Base-by-base conservation (phyloP, 2,329 filamentous ascomycete species). In the Grosmannia huntii region DNA sequence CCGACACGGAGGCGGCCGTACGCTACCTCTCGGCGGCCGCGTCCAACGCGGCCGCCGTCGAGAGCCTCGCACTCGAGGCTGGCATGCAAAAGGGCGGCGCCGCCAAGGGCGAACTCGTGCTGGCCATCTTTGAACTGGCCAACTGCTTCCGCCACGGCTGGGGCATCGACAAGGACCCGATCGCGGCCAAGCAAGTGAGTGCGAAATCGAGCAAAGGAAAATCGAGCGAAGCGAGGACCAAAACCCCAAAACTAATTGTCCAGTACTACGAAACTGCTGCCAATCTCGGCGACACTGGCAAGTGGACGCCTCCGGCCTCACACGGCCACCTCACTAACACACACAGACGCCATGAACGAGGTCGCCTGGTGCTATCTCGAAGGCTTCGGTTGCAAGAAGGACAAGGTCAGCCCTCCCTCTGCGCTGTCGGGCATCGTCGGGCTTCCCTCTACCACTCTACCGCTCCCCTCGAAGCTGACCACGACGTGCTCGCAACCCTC, bases 251-350 rank as follows among this genome's bases (percentile, higher is more conserved):
- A n/a, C 36, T 38, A 16, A 38, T 14, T 14, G 3, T 9, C 12
- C 78, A 95, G 79, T 99, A 97, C 72, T 99, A 97, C 72, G 92
- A 97, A 74, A 96, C 92, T 11, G 94, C 94, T 31, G 94, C 94
- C 61, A 97, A 99, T 70, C 75, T 99, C 64, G 94, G 94, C 61
- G 94, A 99, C 71, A 89, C 89, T 51, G 82, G 82, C 83, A 72
- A 67, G 80, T 71, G n/a, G n/a, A n/a, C 51, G 19, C 57, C 58
- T 19, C 21, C 5, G 14, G 54, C 11, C 38, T 27, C n/a, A 54
- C 38, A 25, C 59, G 57, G 27, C 38, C 46, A 14, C 48, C 55
- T 44, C 38, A 44, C 52, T 58, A 57, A 23, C 19, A 11, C 19
- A 7, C 14, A 9, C 65, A 84, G 94, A 99, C 75, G 94, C 91